These are phyloP conservation scores for Tetrapisispora pingtungensis DNA, from an alignment of 805 yeast genomes.

Conservation along the genomic window DNA sequence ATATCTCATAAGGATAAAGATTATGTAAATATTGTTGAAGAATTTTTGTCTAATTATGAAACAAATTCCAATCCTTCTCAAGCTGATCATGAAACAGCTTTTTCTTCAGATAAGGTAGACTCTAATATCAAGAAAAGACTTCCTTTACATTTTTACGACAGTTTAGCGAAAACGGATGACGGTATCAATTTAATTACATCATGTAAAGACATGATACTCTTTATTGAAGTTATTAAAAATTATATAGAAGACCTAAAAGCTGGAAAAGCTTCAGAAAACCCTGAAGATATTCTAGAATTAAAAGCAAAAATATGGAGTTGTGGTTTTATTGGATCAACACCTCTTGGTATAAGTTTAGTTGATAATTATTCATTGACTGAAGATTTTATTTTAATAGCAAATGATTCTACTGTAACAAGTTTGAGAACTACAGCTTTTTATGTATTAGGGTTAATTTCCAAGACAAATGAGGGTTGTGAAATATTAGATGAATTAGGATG, in stretches of 20 bases:
- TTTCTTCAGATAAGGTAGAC: not conserved
- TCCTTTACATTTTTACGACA: constrained; percentile 71
- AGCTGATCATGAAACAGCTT: not conserved
- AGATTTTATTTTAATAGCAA: constrained; percentile 44
- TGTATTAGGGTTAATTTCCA: constrained; percentile 63
- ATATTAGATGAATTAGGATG: constrained; percentile 75
- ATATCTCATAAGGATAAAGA: constrained; percentile 35
- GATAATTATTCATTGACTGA: constrained; percentile 44
- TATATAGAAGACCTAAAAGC: constrained; percentile 17
- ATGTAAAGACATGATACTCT: constrained; percentile 36
- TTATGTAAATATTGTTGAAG: constrained; percentile 42
- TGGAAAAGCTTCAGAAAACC: constrained; percentile 13
- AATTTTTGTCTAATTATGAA: constrained; percentile 17
- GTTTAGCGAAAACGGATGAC: constrained; percentile 67
- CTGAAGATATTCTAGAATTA: constrained; percentile 36
- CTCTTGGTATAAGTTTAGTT: constrained; percentile 52
- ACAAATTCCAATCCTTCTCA: not conserved
- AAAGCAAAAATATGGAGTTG: constrained; percentile 81
- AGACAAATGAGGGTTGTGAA: constrained; percentile 72
- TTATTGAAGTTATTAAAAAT: constrained; percentile 29
- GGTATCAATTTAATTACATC: constrained; percentile 57
- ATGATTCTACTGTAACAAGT: constrained; percentile 42
- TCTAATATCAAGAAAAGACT: constrained; percentile 11
- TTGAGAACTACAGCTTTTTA: constrained; percentile 70
- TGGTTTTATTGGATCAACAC: constrained; percentile 71